Evolutionary conservation across 139 green algal genomes (phyloP).

Genomic region (Mesostigma viride): DNA sequence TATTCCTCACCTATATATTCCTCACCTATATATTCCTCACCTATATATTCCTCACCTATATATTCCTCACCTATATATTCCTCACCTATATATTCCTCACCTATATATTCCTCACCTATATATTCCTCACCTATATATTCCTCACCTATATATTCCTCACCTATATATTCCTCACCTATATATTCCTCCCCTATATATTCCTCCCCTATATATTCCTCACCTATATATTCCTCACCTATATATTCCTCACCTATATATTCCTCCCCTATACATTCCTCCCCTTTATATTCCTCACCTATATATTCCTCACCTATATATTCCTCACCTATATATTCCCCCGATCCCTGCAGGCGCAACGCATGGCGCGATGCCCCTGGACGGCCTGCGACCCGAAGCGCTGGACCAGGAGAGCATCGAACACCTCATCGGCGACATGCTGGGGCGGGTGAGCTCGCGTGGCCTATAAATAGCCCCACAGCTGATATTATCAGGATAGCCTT

Average conservation of each 20-base stretch:
- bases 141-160: too few species aligned
- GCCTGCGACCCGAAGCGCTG: constrained; percentile 48
- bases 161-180: too few species aligned
- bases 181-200: too few species aligned
- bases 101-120: too few species aligned
- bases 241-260: neutral
- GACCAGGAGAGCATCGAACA: constrained; percentile 70
- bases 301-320: neutral
- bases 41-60: too few species aligned
- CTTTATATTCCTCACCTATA: neutral
- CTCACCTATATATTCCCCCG: neutral
- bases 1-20: too few species aligned
- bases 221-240: neutral
- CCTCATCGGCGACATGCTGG: constrained; percentile 31
- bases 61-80: too few species aligned
- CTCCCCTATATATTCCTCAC: too few species aligned
- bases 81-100: too few species aligned
- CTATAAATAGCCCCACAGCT: neutral
- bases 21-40: too few species aligned
- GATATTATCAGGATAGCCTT: too few species aligned
- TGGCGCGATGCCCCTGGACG: neutral
- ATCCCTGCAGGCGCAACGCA: neutral
- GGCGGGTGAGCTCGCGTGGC: neutral
- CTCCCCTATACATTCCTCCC: neutral
- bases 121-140: too few species aligned